Conservation (phyloP, 495 filamentous ascomycete species). For the Delitschia confertaspora region DNA sequence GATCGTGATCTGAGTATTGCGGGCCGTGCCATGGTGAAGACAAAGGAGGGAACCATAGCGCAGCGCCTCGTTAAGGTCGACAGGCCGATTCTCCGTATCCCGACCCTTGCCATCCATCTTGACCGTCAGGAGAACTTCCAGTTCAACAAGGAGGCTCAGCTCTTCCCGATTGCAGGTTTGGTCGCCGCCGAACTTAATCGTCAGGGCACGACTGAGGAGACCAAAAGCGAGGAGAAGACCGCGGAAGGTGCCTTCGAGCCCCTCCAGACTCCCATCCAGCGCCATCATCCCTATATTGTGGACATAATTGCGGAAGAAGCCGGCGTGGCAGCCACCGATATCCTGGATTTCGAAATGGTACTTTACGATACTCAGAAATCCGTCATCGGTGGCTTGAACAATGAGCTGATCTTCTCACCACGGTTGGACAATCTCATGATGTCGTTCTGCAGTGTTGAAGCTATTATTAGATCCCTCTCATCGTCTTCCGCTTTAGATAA, state of each 20-base stretch:
- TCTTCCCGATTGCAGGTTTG: conserved; percentile 87
- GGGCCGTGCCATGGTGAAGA: conserved; percentile 75
- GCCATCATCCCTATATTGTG: conserved; percentile 83
- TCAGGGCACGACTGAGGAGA: conserved; percentile 40
- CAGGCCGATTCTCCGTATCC: conserved; percentile 81
- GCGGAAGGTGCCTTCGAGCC: conserved; percentile 47
- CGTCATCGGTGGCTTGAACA: conserved; percentile 77
- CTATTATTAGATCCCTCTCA: conserved; percentile 72
- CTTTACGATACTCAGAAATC: conserved; percentile 92
- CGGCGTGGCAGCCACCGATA: conserved; percentile 54
- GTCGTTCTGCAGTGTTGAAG: conserved; percentile 79
- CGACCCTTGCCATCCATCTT: conserved; percentile 87
- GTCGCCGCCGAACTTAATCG: conserved; percentile 81
- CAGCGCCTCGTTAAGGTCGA: conserved; percentile 88
- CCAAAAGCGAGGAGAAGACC: conserved; percentile 39
- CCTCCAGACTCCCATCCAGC: conserved; percentile 64
- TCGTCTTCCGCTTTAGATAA: conserved; percentile 52
- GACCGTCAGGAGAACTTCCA: conserved; percentile 74
- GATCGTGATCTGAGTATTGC: conserved; percentile 90
- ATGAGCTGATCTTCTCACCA: conserved; percentile 89
- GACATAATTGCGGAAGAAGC: conserved; percentile 77
- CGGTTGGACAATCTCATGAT: conserved; percentile 91
- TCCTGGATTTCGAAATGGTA: conserved; percentile 91
- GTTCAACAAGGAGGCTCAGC: conserved; percentile 93
- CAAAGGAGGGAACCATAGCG: conserved; percentile 60